Evolutionary conservation across 139 green algal species (phyloP).

Genomic region (Tetratostichococcus sp.): DNA sequence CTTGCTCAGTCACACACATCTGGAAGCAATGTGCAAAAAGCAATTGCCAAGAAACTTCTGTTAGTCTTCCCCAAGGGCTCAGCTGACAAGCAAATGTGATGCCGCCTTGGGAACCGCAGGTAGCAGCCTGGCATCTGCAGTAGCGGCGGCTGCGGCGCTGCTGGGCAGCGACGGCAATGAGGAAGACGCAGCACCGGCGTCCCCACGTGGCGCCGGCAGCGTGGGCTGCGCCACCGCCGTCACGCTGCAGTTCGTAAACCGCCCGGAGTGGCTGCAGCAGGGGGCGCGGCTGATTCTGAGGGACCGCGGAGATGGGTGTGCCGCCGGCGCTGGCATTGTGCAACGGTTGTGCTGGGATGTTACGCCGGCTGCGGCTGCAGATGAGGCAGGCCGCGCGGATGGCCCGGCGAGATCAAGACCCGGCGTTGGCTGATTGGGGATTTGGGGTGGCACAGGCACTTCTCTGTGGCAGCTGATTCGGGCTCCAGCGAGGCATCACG

Average conservation of each 20-base stretch:
- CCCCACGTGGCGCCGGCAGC: too few species aligned
- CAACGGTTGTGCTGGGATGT: not conserved
- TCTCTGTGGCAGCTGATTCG: too few species aligned
- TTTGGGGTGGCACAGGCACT: too few species aligned
- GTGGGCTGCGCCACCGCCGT: slow-evolving; percentile 24
- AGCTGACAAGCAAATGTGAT: too few species aligned
- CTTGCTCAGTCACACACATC: too few species aligned
- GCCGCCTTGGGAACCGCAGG: not conserved
- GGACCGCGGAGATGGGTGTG: slow-evolving; percentile 37
- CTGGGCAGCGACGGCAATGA: not conserved
- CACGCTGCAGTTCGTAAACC: slow-evolving; percentile 51
- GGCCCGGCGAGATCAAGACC: too few species aligned
- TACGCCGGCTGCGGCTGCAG: too few species aligned
- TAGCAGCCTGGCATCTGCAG: slow-evolving; percentile 12
- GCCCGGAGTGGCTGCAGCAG: slow-evolving; percentile 71
- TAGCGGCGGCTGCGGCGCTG: slow-evolving; percentile 18
- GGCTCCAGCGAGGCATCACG: too few species aligned
- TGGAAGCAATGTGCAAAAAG: too few species aligned
- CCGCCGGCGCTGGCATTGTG: slow-evolving; percentile 19
- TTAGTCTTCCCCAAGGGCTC: too few species aligned
- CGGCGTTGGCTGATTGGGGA: not conserved
- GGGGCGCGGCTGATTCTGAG: slow-evolving; percentile 57
- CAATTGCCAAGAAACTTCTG: too few species aligned
- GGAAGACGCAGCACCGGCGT: not conserved
- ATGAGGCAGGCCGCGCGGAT: too few species aligned